Evolutionary conservation across 2,329 filamentous ascomycete species (phyloP), one percentile per base, ranked within the genome.

Genomic region (Verticillium isaacii): DNA sequence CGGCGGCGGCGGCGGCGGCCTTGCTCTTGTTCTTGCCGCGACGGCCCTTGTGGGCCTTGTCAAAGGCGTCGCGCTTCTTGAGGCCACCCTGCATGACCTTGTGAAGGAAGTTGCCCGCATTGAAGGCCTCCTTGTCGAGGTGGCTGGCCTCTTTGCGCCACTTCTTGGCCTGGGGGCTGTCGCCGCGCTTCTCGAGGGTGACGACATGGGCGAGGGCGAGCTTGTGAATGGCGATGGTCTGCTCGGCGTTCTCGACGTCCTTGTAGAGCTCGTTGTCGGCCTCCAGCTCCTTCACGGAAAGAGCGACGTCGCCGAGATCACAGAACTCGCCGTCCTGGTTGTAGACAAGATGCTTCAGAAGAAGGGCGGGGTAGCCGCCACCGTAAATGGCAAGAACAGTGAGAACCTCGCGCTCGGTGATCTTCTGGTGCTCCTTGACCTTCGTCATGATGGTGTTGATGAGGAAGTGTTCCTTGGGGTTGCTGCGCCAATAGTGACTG

Each of bases 361-460:
- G 54, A 14, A 34, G 54, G 15, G 59, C 34, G 41, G 59, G 15
- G 50, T 60, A 56, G 11, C 34, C 12, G 37, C 55, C 50, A 25
- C 52, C 29, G n/a, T 55, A 60, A 25, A 60, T 32, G 8, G 62
- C 64, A 25, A 65, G 50, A 5, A 60, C 60, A 9, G 60, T 59
- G 25, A 65, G 37, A 2, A 64, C 64, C n/a, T 65, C 64, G 14
- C 62, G 62, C 36, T 64, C 57, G 2, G 45, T 62, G 25, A 65
- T 57, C 19, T 41, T 19, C 7, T 37, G 32, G 19, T 50, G 25
- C 15, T 37, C 32, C 15, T 59, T 23, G 9, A 65, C 50, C 60
- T 66, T 65, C 17, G 34, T 32, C 3, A 58, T 41, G 6, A 56
- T 34, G 14, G 29, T 36, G 19, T 56, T 57, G 54, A 61, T 59